Evolutionary conservation across 2,329 filamentous ascomycete genomes (phyloP).

Genomic region (Penicillium sp.): DNA sequence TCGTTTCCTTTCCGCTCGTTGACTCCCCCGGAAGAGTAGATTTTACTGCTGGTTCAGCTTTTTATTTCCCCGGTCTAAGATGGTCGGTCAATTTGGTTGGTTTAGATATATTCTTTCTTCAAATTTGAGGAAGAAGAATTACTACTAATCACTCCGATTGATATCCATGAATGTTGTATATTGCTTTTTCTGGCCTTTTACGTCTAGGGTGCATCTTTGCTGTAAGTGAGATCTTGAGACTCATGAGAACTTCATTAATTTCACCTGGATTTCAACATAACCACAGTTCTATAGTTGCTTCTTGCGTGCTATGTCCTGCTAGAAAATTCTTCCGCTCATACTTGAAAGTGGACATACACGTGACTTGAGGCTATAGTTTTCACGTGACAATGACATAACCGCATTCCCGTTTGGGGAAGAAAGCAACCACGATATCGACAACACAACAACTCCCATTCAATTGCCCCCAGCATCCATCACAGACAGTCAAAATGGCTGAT

Average conservation of each 20-base stretch:
- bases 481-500: constrained; percentile 52
- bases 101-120: too few species aligned
- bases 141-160: neutral
- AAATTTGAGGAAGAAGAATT: neutral
- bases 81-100: too few species aligned
- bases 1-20: neutral
- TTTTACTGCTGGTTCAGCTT: neutral
- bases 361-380: neutral
- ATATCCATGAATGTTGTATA: neutral
- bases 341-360: neutral
- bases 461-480: constrained; percentile 42
- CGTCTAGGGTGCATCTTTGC: neutral
- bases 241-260: too few species aligned
- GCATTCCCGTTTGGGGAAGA: constrained; percentile 8
- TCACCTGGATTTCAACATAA: neutral
- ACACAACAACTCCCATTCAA: neutral
- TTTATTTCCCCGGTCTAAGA: too few species aligned
- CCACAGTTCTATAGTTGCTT: neutral
- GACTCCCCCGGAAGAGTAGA: too few species aligned
- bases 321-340: neutral
- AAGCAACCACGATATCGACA: constrained; percentile 1
- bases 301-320: too few species aligned
- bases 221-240: neutral
- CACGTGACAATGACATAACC: constrained; percentile 19
- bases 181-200: neutral